Base-by-base conservation (phyloP, 2,329 filamentous ascomycete species). In the Talaromyces sp. region DNA sequence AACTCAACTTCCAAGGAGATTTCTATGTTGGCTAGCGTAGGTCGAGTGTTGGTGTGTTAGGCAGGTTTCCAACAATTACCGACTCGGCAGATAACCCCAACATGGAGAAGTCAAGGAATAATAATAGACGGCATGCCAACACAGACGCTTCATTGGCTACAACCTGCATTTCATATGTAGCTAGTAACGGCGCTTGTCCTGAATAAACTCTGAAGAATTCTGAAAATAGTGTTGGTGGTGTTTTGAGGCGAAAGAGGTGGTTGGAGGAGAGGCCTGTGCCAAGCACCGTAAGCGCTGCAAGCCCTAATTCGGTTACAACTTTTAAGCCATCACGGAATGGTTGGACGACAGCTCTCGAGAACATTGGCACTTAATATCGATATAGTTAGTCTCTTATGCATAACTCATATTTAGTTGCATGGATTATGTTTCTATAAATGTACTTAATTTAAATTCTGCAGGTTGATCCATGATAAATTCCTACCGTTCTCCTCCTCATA, bases 261-360 rank as follows among this genome's bases (percentile, higher is more conserved):
- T 54, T 52, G 50, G 50, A 47, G 41, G 45, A 61, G 59, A 50
- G 35, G 45, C 14, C 59, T 11, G 10, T 52, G 59, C 43, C 45
- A 61, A 50, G 59, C n/a, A 24, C 9, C 39, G 11, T 4, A 41
- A 45, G 35, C 60, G 60, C 61, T 43, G 27, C 3, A 37, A 57
- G 39, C 27, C 61, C 61, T 57, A 57, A 63, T 63, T 19, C 14
- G 48, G 61, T 63, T 63, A 63, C 61, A n/a, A n/a, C 24, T 16
- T 57, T 37, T 33, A 16, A 31, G 61, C 50, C 61, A 39, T 22
- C 39, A 43, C 16, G 39, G 41, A 24, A 63, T 63, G 52, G 41
- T 57, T 63, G 61, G 61, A 57, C 61, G 19, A 24, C 27, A 57
- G 41, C 48, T 57, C 10, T 47, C 50, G n/a, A 62, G 14, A 43